These are phyloP conservation scores for Suillus discolor DNA, from an alignment of 768 basidiomycete species.

Conservation along the genomic window DNA sequence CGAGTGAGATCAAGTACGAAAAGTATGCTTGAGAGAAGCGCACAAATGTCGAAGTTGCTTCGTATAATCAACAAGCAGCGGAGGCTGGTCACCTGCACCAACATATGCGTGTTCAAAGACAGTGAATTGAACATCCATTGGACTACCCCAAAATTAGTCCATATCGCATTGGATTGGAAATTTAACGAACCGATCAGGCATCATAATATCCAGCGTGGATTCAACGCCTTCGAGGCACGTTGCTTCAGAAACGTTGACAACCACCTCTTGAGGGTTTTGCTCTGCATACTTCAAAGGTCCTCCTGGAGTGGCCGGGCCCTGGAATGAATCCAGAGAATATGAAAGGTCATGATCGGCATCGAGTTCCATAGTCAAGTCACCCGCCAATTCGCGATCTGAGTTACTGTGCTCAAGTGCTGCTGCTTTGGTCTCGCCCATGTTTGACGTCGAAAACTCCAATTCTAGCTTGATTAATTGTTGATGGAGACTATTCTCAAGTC, in stretches of 20 bases:
- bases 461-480: slow-evolving; percentile 42
- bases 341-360: slow-evolving; percentile 9
- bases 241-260: slow-evolving; percentile 14
- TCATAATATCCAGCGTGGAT: slow-evolving; percentile 47
- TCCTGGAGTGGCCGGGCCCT: neutral
- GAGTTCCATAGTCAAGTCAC: neutral
- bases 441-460: slow-evolving; percentile 30
- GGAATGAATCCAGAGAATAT: neutral
- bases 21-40: slow-evolving; percentile 20
- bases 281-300: neutral
- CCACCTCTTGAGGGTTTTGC: neutral
- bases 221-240: slow-evolving; percentile 42
- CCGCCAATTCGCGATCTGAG: neutral
- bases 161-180: slow-evolving; percentile 7
- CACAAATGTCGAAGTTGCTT: slow-evolving; percentile 45
- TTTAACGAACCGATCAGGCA: slow-evolving; percentile 55
- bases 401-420: neutral
- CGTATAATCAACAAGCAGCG: slow-evolving; percentile 43
- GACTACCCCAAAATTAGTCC: slow-evolving; percentile 34
- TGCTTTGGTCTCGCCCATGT: too few species aligned
- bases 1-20: slow-evolving; percentile 11
- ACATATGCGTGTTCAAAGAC: slow-evolving; percentile 37
- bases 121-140: slow-evolving; percentile 60
- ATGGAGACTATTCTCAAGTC: slow-evolving; percentile 12
- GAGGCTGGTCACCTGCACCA: slow-evolving; percentile 38